These are phyloP conservation scores for Peribolospora kevripleyi DNA, from an alignment of 768 basidiomycete genomes.

Conservation along the genomic window DNA sequence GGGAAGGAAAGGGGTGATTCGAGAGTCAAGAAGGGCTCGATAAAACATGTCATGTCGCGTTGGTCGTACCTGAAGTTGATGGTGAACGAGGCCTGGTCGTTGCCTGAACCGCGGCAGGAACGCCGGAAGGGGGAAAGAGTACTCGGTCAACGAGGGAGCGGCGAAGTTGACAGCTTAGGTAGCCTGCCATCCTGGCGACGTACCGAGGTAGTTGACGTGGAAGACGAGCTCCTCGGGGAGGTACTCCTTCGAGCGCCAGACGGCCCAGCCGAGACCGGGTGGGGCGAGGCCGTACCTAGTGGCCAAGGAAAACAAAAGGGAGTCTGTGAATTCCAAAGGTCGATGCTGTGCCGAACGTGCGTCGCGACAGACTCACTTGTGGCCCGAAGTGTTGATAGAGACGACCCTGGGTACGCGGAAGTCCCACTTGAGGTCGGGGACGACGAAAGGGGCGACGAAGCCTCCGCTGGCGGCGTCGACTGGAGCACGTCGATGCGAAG, in stretches of 20 bases:
- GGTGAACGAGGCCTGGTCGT: slow-evolving; percentile 7
- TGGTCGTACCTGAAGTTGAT: slow-evolving; percentile 12
- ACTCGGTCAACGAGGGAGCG: neutral
- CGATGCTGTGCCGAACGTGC: neutral
- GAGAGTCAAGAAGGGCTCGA: neutral
- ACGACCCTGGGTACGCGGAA: slow-evolving; percentile 17
- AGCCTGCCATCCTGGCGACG: too few species aligned
- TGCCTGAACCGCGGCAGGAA: neutral
- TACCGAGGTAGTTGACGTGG: slow-evolving; percentile 10
- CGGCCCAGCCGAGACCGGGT: slow-evolving; percentile 17
- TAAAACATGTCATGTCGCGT: neutral
- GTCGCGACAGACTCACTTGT: neutral
- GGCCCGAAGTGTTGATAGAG: slow-evolving; percentile 18
- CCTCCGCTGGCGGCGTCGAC: slow-evolving; percentile 11
- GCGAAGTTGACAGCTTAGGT: neutral
- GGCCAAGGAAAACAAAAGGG: neutral
- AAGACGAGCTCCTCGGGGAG: slow-evolving; percentile 19
- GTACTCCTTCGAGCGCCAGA: slow-evolving; percentile 16
- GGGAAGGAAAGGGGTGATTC: too few species aligned
- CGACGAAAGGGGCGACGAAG: slow-evolving; percentile 12
- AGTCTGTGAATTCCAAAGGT: neutral
- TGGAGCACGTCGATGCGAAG: neutral
- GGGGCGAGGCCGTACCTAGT: neutral
- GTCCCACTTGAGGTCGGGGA: slow-evolving; percentile 18
- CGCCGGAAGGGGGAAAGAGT: neutral